A percentile compares a stretch with the other conserved stretches of the same genome.
phyloP scores from a whole-genome alignment of 345 rosid species.

The Stellera chamaejasme region DNA sequence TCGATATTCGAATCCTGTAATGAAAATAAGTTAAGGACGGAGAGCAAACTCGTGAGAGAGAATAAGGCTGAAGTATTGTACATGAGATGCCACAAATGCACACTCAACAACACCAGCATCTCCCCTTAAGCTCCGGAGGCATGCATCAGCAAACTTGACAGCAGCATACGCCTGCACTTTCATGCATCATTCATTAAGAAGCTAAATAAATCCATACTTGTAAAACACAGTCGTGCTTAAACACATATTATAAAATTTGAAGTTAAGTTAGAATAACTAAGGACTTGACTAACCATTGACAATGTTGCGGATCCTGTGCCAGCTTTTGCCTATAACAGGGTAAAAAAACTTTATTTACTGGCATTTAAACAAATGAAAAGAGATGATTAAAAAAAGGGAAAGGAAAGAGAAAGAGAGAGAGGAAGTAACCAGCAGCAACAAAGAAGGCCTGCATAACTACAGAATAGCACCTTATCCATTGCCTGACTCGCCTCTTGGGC shows the following conservation, averaged over 20 bases:
- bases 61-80: constrained; percentile 12
- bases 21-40: background rate
- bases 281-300: constrained; percentile 60
- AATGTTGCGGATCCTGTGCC: constrained; percentile 96
- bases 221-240: background rate
- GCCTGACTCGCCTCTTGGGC: no score
- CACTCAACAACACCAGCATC: constrained; percentile 65
- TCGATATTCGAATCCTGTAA: background rate
- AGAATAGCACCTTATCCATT: no score
- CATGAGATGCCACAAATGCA: constrained; percentile 82
- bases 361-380: background rate
- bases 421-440: no score
- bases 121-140: constrained; percentile 80
- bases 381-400: no score
- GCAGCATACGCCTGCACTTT: constrained; percentile 87
- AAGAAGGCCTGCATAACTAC: no score
- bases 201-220: background rate
- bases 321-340: constrained; percentile 78
- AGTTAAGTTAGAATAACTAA: background rate
- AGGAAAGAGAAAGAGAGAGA: no score
- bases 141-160: constrained; percentile 94
- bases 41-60: background rate
- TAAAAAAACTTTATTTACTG: constrained; percentile 1
- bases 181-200: background rate
- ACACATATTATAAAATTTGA: no score